A percentile compares a stretch with the other conserved stretches of the same genome.
Conservation (phyloP, 805 yeast genomes). For the Candida xyloterini region DNA sequence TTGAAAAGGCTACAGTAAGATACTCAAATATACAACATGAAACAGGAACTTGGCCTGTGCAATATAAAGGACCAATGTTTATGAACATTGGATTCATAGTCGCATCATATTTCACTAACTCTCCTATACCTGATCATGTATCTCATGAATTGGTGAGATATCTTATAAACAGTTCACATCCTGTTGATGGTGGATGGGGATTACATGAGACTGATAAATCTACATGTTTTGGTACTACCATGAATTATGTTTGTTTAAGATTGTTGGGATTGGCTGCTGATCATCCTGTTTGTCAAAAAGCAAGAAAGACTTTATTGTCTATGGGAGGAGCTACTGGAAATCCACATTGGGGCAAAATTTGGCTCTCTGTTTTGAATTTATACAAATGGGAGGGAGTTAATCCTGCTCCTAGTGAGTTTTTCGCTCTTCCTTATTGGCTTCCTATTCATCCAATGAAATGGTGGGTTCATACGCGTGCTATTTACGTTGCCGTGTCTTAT, state of each 20-base stretch:
- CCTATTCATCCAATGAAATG: conserved; percentile 94
- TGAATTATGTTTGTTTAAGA: conserved; percentile 81
- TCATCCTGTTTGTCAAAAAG: conserved; percentile 76
- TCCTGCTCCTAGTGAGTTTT: conserved; percentile 96
- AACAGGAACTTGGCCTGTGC: conserved; percentile 87
- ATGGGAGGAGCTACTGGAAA: conserved; percentile 87
- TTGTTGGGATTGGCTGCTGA: conserved; percentile 69
- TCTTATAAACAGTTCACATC: conserved; percentile 88
- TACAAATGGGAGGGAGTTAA: conserved; percentile 97
- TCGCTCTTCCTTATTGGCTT: conserved; percentile 76
- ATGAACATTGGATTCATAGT: conserved; percentile 87
- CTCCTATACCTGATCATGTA: conserved; percentile 64
- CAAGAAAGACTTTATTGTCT: conserved; percentile 62
- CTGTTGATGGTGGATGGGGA: conserved; percentile 99
- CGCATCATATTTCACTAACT: conserved; percentile 65
- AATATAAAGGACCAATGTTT: conserved; percentile 98
- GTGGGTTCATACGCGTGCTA: conserved; percentile 99
- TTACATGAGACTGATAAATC: conserved; percentile 87
- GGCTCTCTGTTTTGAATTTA: conserved; percentile 76
- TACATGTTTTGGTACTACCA: conserved; percentile 90
- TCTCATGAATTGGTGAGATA: conserved; percentile 75
- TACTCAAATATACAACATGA: conserved; percentile 67
- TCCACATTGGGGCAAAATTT: conserved; percentile 98
- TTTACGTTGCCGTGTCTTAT: conserved; percentile 85
- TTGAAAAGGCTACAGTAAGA: conserved; percentile 71